phyloP scores from a whole-genome alignment of 805 yeast genomes.

The Zygosaccharomyces pseudorouxii region DNA sequence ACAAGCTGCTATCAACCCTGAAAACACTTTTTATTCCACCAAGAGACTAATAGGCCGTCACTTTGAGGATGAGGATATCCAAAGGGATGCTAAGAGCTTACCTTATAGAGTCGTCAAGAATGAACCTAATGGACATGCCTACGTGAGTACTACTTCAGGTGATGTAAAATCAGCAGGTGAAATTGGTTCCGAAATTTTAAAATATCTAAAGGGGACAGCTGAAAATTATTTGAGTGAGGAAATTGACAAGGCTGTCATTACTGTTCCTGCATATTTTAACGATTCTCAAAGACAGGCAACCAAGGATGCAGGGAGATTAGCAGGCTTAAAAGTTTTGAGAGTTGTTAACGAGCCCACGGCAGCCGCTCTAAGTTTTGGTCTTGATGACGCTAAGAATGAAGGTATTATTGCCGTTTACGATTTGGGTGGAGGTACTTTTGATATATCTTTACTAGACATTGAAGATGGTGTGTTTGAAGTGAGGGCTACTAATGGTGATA shows the following conservation, averaged over 20 bases:
- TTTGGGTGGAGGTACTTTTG: slow-evolving; percentile 84
- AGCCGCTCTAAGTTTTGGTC: slow-evolving; percentile 78
- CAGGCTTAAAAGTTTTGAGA: slow-evolving; percentile 71
- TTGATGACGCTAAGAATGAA: slow-evolving; percentile 40
- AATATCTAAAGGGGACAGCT: slow-evolving; percentile 63
- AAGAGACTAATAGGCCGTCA: slow-evolving; percentile 75
- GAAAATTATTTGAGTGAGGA: slow-evolving; percentile 49
- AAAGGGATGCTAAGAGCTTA: slow-evolving; percentile 55
- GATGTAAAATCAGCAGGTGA: slow-evolving; percentile 62
- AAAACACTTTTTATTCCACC: slow-evolving; percentile 76
- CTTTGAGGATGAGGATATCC: slow-evolving; percentile 64
- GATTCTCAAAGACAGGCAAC: slow-evolving; percentile 82
- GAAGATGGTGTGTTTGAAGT: slow-evolving; percentile 81
- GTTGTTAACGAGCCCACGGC: slow-evolving; percentile 84
- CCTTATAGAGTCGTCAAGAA: slow-evolving; percentile 61
- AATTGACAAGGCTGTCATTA: slow-evolving; percentile 69
- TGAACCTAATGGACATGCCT: slow-evolving; percentile 59
- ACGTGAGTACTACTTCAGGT: slow-evolving; percentile 42
- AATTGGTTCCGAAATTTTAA: slow-evolving; percentile 60
- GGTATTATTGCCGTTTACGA: slow-evolving; percentile 54
- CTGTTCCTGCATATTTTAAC: slow-evolving; percentile 82
- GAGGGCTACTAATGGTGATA: slow-evolving; percentile 77
- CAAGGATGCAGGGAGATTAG: slow-evolving; percentile 69
- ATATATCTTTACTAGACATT: slow-evolving; percentile 70
- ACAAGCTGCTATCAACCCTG: slow-evolving; percentile 71